A percentile compares a stretch with the other conserved stretches of the same genome.
These are phyloP conservation scores for Populus deltoides DNA, from an alignment of 345 rosid species.

Conservation along the genomic window DNA sequence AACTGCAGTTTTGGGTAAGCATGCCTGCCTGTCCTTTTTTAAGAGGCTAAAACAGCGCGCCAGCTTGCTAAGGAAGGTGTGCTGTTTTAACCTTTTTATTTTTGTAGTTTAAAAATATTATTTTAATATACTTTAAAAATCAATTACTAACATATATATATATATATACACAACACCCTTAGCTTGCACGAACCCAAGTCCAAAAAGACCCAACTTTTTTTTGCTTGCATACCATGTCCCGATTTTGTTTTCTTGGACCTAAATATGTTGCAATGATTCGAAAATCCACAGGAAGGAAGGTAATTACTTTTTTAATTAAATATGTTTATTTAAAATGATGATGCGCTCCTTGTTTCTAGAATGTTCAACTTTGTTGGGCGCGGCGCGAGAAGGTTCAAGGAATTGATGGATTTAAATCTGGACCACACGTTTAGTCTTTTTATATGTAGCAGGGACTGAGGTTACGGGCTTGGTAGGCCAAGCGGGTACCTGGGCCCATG, in stretches of 20 bases:
- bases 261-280: background rate
- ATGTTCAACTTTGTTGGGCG: background rate
- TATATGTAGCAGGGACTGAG: background rate
- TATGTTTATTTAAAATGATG: no score
- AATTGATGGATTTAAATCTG: background rate
- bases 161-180: no score
- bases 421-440: background rate
- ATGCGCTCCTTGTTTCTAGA: no score
- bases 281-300: background rate
- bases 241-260: background rate
- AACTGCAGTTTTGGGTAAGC: background rate
- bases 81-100: background rate
- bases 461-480: background rate
- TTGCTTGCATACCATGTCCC: background rate
- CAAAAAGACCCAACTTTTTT: background rate
- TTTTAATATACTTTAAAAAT: no score
- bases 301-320: background rate
- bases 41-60: background rate
- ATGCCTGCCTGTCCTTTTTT: background rate
- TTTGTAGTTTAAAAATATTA: no score
- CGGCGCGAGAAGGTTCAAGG: background rate
- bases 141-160: no score
- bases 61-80: constrained; percentile 39
- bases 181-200: constrained; percentile 7
- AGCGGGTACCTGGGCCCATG: background rate